Evolutionary conservation across 768 basidiomycete species (phyloP), one percentile per base, ranked within the genome.

Genomic region (Suillus hirtellus): DNA sequence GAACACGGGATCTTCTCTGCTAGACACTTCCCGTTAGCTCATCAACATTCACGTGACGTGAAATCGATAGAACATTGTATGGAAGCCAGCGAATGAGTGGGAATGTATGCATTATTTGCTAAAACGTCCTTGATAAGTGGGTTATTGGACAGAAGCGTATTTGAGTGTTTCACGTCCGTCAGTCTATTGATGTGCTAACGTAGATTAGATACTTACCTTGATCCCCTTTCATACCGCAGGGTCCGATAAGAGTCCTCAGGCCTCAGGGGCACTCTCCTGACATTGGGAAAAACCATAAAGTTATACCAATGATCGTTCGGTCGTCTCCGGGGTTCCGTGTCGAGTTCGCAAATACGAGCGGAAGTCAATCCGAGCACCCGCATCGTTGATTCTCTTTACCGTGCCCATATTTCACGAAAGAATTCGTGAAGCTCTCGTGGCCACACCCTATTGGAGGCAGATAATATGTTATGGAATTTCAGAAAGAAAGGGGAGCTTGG

Each of bases 281-380:
- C 40, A 5, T 42, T 17, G 56, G 56, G 17, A 42, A 58, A 42
- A 1, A 27, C 40, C 56, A 31, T 2, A 19, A n/a, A 27, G 17
- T 58, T 42, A 42, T 31, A 58, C 38, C 24, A 31, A 27, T 6
- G 27, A 3, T 27, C 40, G 7, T 27, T 27, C 56, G 56, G 56
- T 58, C 27, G 17, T 42, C 40, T 40, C 56, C 56, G 56, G 27
- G 19, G 40, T 17, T 58, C 40, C 38, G 24, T 19, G 55, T 58
- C 15, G 21, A 56, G 35, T 38, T 40, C 38, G 17, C 38, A 40
- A 19, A 53, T 34, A 19, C 31, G 17, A 2, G 31, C 31, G 52
- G 52, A 53, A 34, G 52, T 31, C 10, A 52, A 31, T 17, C 15
- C 9, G 14, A 24, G 24, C 49, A 50, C 15, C 3, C 15, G 15